phyloP scores from a whole-genome alignment of 2,329 filamentous ascomycete species.

The Malbranchea cinnamomea region DNA sequence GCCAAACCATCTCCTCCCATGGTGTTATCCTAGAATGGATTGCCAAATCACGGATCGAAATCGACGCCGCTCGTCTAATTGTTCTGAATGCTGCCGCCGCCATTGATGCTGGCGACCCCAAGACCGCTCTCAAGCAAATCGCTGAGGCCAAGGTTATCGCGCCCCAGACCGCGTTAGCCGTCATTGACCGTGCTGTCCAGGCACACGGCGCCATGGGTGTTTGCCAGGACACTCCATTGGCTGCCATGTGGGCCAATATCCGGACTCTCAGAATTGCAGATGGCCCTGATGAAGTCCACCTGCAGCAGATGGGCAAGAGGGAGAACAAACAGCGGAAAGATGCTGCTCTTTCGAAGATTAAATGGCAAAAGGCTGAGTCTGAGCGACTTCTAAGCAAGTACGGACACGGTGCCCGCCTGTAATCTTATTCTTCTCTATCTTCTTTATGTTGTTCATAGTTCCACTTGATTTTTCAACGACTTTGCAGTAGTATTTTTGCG shows the following conservation, averaged over 20 bases:
- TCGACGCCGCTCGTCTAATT: constrained; percentile 76
- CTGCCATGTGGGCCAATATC: constrained; percentile 65
- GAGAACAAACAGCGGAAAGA: constrained; percentile 37
- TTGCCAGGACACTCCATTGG: constrained; percentile 85
- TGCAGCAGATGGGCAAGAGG: constrained; percentile 43
- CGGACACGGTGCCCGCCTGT: constrained; percentile 20
- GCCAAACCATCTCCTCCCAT: constrained; percentile 72
- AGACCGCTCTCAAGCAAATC: constrained; percentile 82
- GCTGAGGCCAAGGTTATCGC: constrained; percentile 90
- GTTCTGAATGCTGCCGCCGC: constrained; percentile 91
- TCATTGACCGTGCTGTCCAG: constrained; percentile 92
- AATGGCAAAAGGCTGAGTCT: constrained; percentile 26
- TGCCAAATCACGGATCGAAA: constrained; percentile 80
- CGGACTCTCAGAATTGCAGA: constrained; percentile 77
- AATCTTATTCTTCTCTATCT: no score
- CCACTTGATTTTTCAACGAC: no score
- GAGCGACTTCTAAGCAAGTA: constrained; percentile 23
- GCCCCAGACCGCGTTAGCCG: constrained; percentile 62
- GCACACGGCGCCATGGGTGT: constrained; percentile 83
- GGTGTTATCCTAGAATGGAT: constrained; percentile 94
- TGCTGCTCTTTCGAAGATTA: constrained; percentile 26
- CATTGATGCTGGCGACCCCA: constrained; percentile 81
- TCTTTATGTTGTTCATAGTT: no score
- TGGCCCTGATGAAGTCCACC: constrained; percentile 90
- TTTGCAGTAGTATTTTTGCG: no score